These are phyloP conservation scores for Cutaneotrichosporon sp. DNA, from an alignment of 1,284 basidiomycete genomes.

Conservation along the genomic window DNA sequence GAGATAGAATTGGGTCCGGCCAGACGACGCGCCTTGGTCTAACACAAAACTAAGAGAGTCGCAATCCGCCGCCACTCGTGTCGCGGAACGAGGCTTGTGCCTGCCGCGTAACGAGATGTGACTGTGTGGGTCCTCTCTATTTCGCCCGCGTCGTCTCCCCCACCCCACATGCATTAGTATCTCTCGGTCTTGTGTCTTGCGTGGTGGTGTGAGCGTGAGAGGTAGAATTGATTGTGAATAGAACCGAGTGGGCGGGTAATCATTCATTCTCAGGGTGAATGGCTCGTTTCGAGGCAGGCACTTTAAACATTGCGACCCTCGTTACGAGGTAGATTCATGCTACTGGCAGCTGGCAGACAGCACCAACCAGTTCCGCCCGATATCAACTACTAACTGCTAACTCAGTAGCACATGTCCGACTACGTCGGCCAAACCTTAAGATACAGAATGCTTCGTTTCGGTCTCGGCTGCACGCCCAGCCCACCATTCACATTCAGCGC, in stretches of 20 bases:
- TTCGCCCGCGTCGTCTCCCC: not conserved
- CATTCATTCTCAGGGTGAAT: not conserved
- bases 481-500: not conserved
- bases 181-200: no score
- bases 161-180: not conserved
- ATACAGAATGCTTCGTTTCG: not conserved
- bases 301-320: not conserved
- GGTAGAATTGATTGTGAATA: not conserved
- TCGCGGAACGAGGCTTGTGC: not conserved
- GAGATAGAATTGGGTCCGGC: conserved; percentile 3
- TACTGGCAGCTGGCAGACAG: no score
- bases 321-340: no score
- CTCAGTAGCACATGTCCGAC: not conserved
- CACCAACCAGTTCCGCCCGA: no score
- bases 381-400: not conserved
- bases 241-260: not conserved
- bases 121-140: not conserved
- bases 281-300: not conserved
- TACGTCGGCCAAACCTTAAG: not conserved
- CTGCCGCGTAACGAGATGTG: not conserved
- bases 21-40: conserved; percentile 4
- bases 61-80: not conserved
- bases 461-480: not conserved
- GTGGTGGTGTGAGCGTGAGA: no score
- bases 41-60: not conserved